phyloP scores from a whole-genome alignment of 164 flowering plant species.

The Magnolia sinica region DNA sequence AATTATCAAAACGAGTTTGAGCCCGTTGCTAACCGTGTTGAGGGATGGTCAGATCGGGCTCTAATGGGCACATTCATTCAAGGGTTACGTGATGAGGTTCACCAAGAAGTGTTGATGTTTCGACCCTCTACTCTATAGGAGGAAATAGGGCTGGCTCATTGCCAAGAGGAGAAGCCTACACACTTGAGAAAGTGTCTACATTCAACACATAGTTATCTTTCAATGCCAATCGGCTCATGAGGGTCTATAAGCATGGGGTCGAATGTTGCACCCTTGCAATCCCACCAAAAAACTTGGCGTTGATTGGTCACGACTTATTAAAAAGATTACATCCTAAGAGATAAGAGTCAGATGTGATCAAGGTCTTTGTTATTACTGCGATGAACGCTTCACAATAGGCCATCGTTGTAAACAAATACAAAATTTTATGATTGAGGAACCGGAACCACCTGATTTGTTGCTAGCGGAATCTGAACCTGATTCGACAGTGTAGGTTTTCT shows the following conservation, averaged over 20 bases:
- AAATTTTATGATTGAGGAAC: neutral
- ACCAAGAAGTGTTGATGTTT: conserved; percentile 1
- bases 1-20: neutral
- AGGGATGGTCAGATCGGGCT: neutral
- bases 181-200: neutral
- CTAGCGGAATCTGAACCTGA: neutral
- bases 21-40: neutral
- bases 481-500: neutral
- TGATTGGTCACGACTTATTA: neutral
- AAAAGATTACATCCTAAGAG: neutral
- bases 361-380: neutral
- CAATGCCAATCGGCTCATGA: neutral
- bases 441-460: neutral
- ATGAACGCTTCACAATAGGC: neutral
- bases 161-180: neutral
- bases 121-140: neutral
- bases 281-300: neutral
- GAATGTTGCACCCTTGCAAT: neutral
- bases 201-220: neutral
- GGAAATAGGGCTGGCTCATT: neutral
- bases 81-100: neutral
- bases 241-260: neutral
- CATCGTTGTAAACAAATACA: neutral
- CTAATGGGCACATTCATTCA: neutral
- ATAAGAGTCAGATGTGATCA: neutral